Percentiles rank a stretch among this genome's conserved stretches.
These are phyloP conservation scores for Monascus purpureus DNA, from an alignment of 495 filamentous ascomycete species.

Conservation along the genomic window DNA sequence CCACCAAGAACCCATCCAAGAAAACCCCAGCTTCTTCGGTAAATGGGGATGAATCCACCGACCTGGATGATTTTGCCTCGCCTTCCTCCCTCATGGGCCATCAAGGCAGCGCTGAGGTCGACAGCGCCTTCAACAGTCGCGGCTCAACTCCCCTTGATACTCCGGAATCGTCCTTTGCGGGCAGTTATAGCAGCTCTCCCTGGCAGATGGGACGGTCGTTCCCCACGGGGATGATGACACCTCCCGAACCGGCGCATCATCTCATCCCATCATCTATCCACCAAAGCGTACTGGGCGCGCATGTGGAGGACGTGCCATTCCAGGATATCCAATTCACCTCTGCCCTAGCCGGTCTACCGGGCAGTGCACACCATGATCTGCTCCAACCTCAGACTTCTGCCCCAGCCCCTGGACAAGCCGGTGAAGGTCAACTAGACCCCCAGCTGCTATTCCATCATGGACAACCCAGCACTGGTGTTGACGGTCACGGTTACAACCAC, in stretches of 20 bases:
- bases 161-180: constrained; percentile 12
- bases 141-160: constrained; percentile 21
- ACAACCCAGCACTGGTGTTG: constrained; percentile 1
- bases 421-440: constrained; percentile 29
- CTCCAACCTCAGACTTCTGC: constrained; percentile 23
- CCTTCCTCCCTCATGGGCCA: constrained; percentile 12
- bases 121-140: constrained; percentile 17
- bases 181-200: constrained; percentile 14
- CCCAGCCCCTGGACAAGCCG: constrained; percentile 6
- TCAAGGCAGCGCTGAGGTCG: constrained; percentile 15
- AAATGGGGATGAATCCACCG: constrained; percentile 23
- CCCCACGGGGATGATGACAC: constrained; percentile 39
- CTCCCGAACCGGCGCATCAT: constrained; percentile 33
- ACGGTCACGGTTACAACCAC: constrained; percentile 5
- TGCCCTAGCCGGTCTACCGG: constrained; percentile 37
- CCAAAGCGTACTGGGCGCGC: constrained; percentile 11
- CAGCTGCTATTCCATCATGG: constrained; percentile 18
- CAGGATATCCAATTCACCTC: constrained; percentile 15
- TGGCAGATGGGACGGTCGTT: constrained; percentile 42
- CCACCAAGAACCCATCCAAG: constrained; percentile 50
- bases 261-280: constrained; percentile 50
- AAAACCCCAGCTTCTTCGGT: constrained; percentile 22
- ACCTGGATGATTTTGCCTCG: constrained; percentile 19
- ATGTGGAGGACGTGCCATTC: constrained; percentile 18
- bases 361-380: constrained; percentile 38